Evolutionary conservation across 2,329 filamentous ascomycete species (phyloP).

Genomic region (Sporothrix inflata): DNA sequence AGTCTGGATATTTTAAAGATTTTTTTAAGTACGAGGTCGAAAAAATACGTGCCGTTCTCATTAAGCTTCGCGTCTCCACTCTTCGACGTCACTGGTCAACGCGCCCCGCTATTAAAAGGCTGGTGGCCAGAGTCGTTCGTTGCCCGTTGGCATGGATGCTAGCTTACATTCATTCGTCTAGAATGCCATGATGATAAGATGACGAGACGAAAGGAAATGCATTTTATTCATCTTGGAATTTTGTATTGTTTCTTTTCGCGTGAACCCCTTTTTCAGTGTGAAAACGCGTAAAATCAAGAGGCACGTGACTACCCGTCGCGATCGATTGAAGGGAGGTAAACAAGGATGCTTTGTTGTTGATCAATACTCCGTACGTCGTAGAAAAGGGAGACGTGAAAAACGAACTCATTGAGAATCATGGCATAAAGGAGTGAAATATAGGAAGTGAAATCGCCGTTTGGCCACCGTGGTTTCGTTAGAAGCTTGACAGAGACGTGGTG

Average conservation of each 20-base stretch:
- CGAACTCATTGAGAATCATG: too few relatives aligned
- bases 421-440: too few relatives aligned
- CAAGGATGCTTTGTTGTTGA: background rate
- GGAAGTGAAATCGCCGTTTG: too few relatives aligned
- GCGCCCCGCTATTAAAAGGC: background rate
- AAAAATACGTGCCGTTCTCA: constrained; percentile 6
- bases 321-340: background rate
- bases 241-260: background rate
- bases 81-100: constrained; percentile 12
- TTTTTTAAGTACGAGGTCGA: background rate
- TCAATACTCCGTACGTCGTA: too few relatives aligned
- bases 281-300: background rate
- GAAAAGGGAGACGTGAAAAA: too few relatives aligned
- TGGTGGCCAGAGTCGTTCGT: too few relatives aligned
- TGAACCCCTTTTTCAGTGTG: background rate
- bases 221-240: background rate
- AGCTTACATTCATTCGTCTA: background rate
- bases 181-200: constrained; percentile 11
- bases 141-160: background rate
- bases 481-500: too few relatives aligned
- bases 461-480: too few relatives aligned
- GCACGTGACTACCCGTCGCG: background rate
- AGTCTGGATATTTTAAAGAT: background rate
- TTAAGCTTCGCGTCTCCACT: constrained; percentile 20
- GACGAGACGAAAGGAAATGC: background rate